Evolutionary conservation across 306 rosid species (phyloP), one percentile per base, ranked within the genome.

Genomic region (Pyrus bretschneideri): DNA sequence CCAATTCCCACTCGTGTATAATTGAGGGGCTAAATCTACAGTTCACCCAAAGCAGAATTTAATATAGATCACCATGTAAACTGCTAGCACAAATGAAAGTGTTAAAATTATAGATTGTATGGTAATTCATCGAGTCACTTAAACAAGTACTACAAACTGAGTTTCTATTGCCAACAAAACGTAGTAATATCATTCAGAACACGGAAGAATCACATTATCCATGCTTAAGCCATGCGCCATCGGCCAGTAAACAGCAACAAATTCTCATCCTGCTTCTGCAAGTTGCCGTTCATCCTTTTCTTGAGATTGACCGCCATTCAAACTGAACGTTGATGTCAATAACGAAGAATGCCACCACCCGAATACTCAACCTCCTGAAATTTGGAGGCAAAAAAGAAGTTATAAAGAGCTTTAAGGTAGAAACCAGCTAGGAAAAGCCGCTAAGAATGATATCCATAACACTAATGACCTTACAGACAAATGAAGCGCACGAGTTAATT

Each of bases 351-450:
- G 59, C 88, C 91, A 45, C 91, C 87, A 17, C 88, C 87, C 2
- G 91, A 85, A 78, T 75, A 85, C 79, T 87, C 91, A 19, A 87
- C 85, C 78, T 87, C 91, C 88, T 87, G 88, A 72, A 78, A 75
- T 69, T 55, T 17, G 62, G 67, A 62, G 49, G 11, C 63, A 25
- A 21, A 46, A 19, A 33, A 69, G 62, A 38, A 10, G 71, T 77
- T 49, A 69, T 22, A 45, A 57, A 40, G 45, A 4, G 42, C 14
- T 35, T 35, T 46, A 45, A 19, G 19, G 3, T 33, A 35, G 15
- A 57, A 42, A 57, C 29, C 55, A 58, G 69, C 74, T 42, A 57
- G 31, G 15, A 67, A 27, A 58, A 59, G 64, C 19, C 60, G 31
- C 31, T 29, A 61, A 19, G 4, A 61, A 49, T 14, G 51, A 40